Conservation (phyloP, 2,329 filamentous ascomycete species). For the Diaporthe batatas region DNA sequence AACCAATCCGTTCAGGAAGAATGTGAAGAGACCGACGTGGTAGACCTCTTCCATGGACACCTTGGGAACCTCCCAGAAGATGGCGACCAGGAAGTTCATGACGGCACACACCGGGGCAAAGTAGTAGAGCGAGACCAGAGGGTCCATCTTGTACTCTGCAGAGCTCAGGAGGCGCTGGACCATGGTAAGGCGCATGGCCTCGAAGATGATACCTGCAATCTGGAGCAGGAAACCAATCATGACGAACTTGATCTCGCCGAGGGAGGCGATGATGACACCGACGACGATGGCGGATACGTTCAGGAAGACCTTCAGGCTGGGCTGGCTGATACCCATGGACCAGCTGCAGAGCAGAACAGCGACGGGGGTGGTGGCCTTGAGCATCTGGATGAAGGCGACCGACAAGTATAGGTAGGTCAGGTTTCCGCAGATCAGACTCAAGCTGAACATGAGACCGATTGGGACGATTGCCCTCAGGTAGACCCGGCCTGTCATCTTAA, state of each 20-base stretch:
- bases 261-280: slow-evolving; percentile 92
- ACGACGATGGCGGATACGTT: slow-evolving; percentile 97
- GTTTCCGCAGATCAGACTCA: slow-evolving; percentile 97
- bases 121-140: slow-evolving; percentile 89
- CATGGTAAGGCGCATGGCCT: slow-evolving; percentile 86
- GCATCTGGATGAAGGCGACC: slow-evolving; percentile 98
- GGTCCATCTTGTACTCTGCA: slow-evolving; percentile 92
- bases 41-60: slow-evolving; percentile 79
- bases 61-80: slow-evolving; percentile 80
- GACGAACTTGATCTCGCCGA: slow-evolving; percentile 96
- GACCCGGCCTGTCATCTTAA: slow-evolving; percentile 96
- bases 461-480: slow-evolving; percentile 95
- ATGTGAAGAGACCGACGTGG: slow-evolving; percentile 78
- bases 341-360: slow-evolving; percentile 92
- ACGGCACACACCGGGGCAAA: slow-evolving; percentile 86
- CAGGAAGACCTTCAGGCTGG: slow-evolving; percentile 87
- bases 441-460: slow-evolving; percentile 94
- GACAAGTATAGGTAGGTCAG: slow-evolving; percentile 95
- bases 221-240: slow-evolving; percentile 84
- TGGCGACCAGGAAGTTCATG: slow-evolving; percentile 82
- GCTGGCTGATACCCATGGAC: slow-evolving; percentile 85
- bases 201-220: slow-evolving; percentile 82
- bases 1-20: slow-evolving; percentile 81
- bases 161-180: slow-evolving; percentile 86
- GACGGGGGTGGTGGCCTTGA: slow-evolving; percentile 97